These are phyloP conservation scores for Mycena leptocephala DNA, from an alignment of 768 basidiomycete genomes.

Conservation along the genomic window DNA sequence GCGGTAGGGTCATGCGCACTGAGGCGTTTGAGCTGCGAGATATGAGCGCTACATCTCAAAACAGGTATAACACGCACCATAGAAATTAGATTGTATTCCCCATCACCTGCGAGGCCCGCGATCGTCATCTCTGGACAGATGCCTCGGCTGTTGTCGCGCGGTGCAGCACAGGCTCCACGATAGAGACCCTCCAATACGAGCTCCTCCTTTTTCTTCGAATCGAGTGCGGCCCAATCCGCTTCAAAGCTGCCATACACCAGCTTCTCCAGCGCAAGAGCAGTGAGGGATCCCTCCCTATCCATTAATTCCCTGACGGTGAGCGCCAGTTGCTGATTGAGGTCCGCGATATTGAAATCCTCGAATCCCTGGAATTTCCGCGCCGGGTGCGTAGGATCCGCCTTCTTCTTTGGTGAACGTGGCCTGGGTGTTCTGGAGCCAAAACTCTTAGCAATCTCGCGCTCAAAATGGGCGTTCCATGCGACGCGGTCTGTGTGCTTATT, in stretches of 20 bases:
- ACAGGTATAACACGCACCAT: constrained; percentile 15
- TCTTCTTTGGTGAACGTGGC: not conserved
- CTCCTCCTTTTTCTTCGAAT: not conserved
- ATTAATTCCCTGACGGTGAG: not conserved
- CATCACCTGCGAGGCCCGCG: constrained; percentile 4
- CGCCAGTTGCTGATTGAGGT: not conserved
- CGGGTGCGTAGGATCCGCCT: not conserved
- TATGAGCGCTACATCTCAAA: not conserved
- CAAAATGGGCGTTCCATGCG: constrained; percentile 16
- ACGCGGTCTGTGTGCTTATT: constrained; percentile 13
- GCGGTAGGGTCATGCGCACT: not conserved
- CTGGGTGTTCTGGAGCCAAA: not conserved
- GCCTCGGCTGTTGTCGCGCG: constrained; percentile 16
- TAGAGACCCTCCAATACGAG: constrained; percentile 11
- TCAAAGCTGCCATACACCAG: not conserved
- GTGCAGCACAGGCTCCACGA: constrained; percentile 6
- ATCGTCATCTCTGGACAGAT: constrained; percentile 30
- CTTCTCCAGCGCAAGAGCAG: not conserved
- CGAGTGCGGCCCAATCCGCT: not conserved
- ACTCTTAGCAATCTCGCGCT: not conserved
- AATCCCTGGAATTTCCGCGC: not conserved
- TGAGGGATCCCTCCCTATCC: not conserved
- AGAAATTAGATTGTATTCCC: constrained; percentile 22
- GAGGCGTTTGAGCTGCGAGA: constrained; percentile 7
- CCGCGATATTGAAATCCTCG: not conserved